Percentiles rank a stretch among this genome's conserved stretches.
Conservation (phyloP, 148 eudicot species). For the Chenopodium album region DNA sequence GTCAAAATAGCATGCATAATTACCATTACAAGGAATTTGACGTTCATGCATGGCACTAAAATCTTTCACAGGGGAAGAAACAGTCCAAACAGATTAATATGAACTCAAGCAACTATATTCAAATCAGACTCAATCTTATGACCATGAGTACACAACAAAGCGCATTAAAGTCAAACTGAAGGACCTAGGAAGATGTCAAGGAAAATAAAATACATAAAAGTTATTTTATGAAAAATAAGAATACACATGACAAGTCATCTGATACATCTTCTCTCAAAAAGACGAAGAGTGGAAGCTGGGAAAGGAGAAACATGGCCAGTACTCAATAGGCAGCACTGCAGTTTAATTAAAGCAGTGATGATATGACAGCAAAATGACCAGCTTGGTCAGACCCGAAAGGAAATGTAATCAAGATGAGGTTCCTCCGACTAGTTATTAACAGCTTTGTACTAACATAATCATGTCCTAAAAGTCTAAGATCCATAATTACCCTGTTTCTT, state of each 20-base stretch:
- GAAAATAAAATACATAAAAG: not conserved
- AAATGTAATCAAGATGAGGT: not conserved
- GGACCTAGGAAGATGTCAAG: not conserved
- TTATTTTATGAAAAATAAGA: not conserved
- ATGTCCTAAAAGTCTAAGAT: not conserved
- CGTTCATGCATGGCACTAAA: not conserved
- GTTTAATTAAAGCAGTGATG: not conserved
- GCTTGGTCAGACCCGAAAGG: not conserved
- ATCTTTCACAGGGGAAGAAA: not conserved
- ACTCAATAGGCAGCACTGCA: not conserved
- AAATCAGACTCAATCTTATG: not conserved
- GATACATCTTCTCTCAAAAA: not conserved
- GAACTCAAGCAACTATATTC: not conserved
- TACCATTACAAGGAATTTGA: not conserved
- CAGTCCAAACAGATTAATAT: not conserved
- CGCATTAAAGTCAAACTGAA: not conserved
- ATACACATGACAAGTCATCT: not conserved
- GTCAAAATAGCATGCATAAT: not conserved
- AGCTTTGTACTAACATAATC: not conserved
- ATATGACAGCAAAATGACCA: not conserved
- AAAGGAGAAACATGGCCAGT: not conserved
- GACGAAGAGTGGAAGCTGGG: not conserved
- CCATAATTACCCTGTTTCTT: conserved; percentile 71
- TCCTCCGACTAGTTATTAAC: not conserved
- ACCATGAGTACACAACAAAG: not conserved